These are phyloP conservation scores for Calonectria henricotiae DNA, from an alignment of 2,329 filamentous ascomycete genomes.

Conservation along the genomic window DNA sequence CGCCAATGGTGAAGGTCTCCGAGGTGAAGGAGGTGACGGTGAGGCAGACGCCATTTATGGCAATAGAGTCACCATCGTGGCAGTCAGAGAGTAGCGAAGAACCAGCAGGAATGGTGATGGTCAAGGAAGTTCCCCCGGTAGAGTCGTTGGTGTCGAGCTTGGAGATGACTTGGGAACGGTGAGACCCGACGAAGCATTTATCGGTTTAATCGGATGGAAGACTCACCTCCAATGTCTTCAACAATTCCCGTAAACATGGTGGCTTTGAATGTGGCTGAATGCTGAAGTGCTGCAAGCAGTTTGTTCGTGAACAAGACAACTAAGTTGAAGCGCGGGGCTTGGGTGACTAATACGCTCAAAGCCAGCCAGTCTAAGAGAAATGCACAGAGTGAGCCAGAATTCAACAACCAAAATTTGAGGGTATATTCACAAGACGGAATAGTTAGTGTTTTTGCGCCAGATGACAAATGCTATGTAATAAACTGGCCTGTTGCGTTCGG, in stretches of 20 bases:
- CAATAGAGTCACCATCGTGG: constrained; percentile 93
- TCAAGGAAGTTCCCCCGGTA: constrained; percentile 91
- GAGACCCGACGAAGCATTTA: constrained; percentile 19
- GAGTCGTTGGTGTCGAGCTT: constrained; percentile 85
- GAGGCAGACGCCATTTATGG: constrained; percentile 95
- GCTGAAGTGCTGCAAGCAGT: neutral
- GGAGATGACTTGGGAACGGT: constrained; percentile 79
- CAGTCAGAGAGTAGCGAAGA: constrained; percentile 87
- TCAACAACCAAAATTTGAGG: neutral
- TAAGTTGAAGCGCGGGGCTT: constrained; percentile 16
- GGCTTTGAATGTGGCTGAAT: constrained; percentile 25
- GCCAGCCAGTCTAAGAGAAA: neutral
- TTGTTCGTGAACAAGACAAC: neutral
- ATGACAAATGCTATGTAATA: constrained; percentile 51
- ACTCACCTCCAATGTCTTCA: constrained; percentile 91
- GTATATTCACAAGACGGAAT: constrained; percentile 1
- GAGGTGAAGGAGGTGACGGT: constrained; percentile 79
- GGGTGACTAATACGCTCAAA: neutral
- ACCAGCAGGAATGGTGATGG: constrained; percentile 79
- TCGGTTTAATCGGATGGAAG: neutral
- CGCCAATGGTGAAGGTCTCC: constrained; percentile 87
- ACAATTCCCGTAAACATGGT: constrained; percentile 97
- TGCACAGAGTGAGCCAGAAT: neutral
- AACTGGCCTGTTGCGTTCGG: constrained; percentile 18
- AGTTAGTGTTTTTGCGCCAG: constrained; percentile 3